Evolutionary conservation across 176 grass and related monocot species (phyloP), one percentile per base, ranked within the genome.

Genomic region (Eleusine indica): DNA sequence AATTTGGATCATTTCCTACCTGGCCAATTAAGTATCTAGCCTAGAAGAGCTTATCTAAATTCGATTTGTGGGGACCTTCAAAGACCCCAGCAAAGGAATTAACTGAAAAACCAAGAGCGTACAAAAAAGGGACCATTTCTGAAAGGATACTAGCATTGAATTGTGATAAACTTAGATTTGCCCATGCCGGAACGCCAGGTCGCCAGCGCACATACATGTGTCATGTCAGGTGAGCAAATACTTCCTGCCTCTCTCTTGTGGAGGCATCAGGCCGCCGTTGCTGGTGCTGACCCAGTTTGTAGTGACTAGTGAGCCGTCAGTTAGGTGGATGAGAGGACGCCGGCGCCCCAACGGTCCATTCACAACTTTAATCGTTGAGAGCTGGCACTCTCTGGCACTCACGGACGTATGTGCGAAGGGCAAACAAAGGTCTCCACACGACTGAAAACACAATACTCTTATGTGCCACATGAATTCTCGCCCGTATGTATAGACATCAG

Each of bases 401-500:
- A 14, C 57, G 1, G 71, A 11, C 28, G 58, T 53, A 30, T 67
- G 39, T 81, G 17, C 77, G 63, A 15, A 37, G 77, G 77, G 25
- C 19, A 18, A 16, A 11, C 2, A 9, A 9, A 52, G 52, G 30
- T 18, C 63, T 85, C 77, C 78, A 68, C 35, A 81, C 38, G 69
- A 80, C 56, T 42, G n/a, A 44, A 70, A 43, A 61, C 42, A 28
- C 22, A 60, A 10, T 3, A 47, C 44, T 8, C 4, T 10, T 25
- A 10, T 66, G 52, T 54, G 21, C 21, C 9, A 17, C 68, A 14
- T 73, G 83, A 35, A 67, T 73, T 74, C 67, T 64, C 13, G 79
- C 73, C 88, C 88, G n/a, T 86, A 90, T 90, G 79, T 19, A 82
- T 90, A 48, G 18, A 67, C 83, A 82, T 90, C 88, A 86, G 21